Evolutionary conservation across 164 flowering plant genomes (phyloP).

Genomic region (Houttuynia cordata): DNA sequence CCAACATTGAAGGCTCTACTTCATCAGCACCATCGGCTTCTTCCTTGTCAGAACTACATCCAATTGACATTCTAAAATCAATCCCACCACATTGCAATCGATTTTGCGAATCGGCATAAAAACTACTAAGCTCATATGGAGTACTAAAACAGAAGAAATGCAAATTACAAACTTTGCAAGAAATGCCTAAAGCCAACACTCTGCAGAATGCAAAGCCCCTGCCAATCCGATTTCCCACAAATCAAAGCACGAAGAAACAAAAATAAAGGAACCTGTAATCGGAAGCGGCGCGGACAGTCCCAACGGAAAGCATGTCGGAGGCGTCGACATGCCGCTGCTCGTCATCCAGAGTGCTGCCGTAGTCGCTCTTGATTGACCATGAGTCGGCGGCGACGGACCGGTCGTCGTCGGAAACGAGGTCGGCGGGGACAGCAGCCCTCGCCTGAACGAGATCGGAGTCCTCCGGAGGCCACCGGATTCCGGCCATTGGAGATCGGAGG

Average conservation of each 20-base stretch:
- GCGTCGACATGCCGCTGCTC: slow-evolving; percentile 96
- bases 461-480: slow-evolving; percentile 63
- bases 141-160: too few relatives aligned
- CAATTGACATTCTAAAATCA: background rate
- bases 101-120: background rate
- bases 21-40: slow-evolving; percentile 76
- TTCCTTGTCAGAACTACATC: slow-evolving; percentile 84
- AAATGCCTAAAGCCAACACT: too few relatives aligned
- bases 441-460: slow-evolving; percentile 53
- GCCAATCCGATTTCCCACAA: too few relatives aligned
- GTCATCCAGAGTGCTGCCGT: slow-evolving; percentile 94
- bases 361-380: slow-evolving; percentile 98
- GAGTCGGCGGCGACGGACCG: slow-evolving; percentile 97
- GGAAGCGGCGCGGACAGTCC: slow-evolving; percentile 52
- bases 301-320: slow-evolving; percentile 70
- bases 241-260: background rate
- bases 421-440: slow-evolving; percentile 28
- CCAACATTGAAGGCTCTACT: slow-evolving; percentile 53
- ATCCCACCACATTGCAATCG: too few relatives aligned
- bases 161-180: too few relatives aligned
- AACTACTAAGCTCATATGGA: too few relatives aligned
- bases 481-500: slow-evolving; percentile 41
- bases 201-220: too few relatives aligned
- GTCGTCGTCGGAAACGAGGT: slow-evolving; percentile 88
- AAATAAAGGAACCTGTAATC: slow-evolving; percentile 55